Base-by-base conservation (phyloP, 1,139 yeast species). In the Geotrichum fermentans region DNA sequence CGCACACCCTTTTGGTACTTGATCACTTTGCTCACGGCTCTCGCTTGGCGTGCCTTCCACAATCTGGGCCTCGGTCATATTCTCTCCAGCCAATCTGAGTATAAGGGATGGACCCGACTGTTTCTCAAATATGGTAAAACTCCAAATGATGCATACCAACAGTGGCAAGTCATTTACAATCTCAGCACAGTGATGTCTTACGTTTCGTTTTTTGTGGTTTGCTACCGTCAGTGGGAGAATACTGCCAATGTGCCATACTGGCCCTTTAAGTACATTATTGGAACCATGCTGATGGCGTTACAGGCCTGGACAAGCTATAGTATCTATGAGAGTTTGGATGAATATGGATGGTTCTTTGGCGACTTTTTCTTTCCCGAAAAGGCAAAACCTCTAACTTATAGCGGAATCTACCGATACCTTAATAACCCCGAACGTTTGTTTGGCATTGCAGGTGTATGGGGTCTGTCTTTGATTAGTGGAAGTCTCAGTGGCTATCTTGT, bases 281-380 rank as follows among this genome's bases (percentile, higher is more conserved):
- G 89, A 2, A 52, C 62, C 0, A 66, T 76, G 56, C 69, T 84
- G 42, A 71, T 83, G 18, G 61, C 75, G 10, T 71, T 88, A 39
- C 95, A 86, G 61, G 63, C 77, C 24, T 81, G 90, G 86, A 83
- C 89, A 36, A 80, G 84, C 57, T 62, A 73, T 33, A 84, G 89
- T 16, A 84, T 86, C 38, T 75, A 82, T 56, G 80, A 80, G 50
- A 82, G 87, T 55, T 79, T 86, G 57, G 94, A 94, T 3, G 85
- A 83, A 55, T 85, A 83, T 65, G 95, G 95, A 14, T 86, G 95
- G 95, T 86, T 85, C 61, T 86, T 83, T 63, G 95, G 96, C 52
- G 96, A 86, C 64, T 86, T 86, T 67, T 86, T 86, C 65, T 73
- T 84, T 56, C 82, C 86, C 32, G 71, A 79, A 29, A 66, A 70